Base-by-base conservation (phyloP, 345 rosid species). In the Brassica cretica region DNA sequence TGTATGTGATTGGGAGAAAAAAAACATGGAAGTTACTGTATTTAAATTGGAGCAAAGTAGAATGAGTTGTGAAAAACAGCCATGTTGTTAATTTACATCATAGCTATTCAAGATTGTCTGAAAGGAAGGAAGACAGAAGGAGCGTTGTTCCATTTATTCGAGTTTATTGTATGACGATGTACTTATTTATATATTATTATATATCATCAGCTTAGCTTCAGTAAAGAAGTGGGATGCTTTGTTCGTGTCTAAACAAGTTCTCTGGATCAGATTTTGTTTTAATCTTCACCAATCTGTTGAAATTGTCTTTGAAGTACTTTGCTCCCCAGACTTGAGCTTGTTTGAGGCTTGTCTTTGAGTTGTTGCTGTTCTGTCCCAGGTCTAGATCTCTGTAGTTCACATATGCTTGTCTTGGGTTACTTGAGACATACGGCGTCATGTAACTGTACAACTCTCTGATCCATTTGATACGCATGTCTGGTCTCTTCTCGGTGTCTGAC, bases 331-430 rank as follows among this genome's bases (percentile, higher is more conserved):
- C 63, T 24, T 78, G 79, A 25, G 88, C 90, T 60, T 82, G 27
- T 6, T 29, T 11, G 55, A 68, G 87, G 76, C 83, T 80, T 0
- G 1, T 1, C 14, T 71, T 41, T 1, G 84, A 21, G 63, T 19
- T 68, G 5, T 67, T 70, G 24, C 29, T 72, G 71, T 87, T 87
- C 77, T 53, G 61, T 0, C 96, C 97, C 29, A 89, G 3, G 71
- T 90, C 97, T 18, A 89, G 84, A 73, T 91, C 97, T 59, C 88
- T 84, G 55, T 92, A 92, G 55, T 92, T 90, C 21, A 88, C 80
- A 44, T 86, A 92, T 2, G 94, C 85, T 2, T 27, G 68, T 56
- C 96, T 77, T 0, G 91, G 91, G n/a, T 78, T 64, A 41, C 66
- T 84, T 11, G 89, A 86, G 11, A 90, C 92, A 35, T 83, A 88